Conservation (phyloP, 352 stramenopile genomes). For the Globisporangium splendens region DNA sequence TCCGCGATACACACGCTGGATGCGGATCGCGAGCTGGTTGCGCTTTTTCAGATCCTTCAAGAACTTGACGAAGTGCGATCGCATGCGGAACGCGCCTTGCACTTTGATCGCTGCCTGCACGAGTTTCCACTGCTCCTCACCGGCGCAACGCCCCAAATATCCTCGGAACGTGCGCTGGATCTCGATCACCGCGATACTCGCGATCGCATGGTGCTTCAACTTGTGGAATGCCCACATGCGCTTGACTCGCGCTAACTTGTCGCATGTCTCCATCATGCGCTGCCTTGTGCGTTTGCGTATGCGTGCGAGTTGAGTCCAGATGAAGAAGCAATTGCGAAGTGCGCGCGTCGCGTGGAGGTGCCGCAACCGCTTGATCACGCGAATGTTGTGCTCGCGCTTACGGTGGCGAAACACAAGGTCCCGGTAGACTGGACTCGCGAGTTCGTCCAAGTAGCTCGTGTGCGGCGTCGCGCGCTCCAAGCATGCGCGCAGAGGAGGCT, state of each 20-base stretch:
- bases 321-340: conserved; percentile 32
- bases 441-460: conserved; percentile 53
- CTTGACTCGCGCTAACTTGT: conserved; percentile 29
- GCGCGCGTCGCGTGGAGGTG: conserved; percentile 45
- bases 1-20: conserved; percentile 62
- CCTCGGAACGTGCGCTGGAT: conserved; percentile 63
- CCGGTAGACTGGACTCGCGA: conserved; percentile 51
- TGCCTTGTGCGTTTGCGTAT: conserved; percentile 32
- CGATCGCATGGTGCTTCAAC: conserved; percentile 40
- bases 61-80: conserved; percentile 50
- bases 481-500: conserved; percentile 39
- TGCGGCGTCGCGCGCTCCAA: conserved; percentile 36
- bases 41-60: conserved; percentile 33
- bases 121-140: conserved; percentile 28
- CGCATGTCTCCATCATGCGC: conserved; percentile 26
- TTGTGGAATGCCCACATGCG: conserved; percentile 30
- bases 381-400: conserved; percentile 43
- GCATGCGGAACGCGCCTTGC: conserved; percentile 64
- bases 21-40: conserved; percentile 44
- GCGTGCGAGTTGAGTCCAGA: conserved; percentile 30
- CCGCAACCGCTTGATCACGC: conserved; percentile 46
- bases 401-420: conserved; percentile 39
- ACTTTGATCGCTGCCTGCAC: conserved; percentile 54
- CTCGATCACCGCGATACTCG: conserved; percentile 50
- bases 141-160: conserved; percentile 30